Evolutionary conservation across 768 basidiomycete species (phyloP).

Genomic region (Boletellus ananas): DNA sequence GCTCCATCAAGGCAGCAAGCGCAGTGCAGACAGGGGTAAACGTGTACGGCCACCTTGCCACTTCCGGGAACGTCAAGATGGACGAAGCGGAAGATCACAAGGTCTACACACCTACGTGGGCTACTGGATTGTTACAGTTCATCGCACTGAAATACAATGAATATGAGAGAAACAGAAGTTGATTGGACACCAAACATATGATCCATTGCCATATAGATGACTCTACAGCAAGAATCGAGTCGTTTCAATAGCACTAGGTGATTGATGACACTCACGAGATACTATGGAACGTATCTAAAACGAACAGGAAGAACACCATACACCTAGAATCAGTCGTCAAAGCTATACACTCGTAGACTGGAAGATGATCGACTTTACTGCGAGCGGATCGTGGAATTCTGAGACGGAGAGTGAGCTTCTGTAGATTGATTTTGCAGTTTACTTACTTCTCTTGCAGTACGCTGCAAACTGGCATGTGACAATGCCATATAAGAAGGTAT

Average conservation of each 20-base stretch:
- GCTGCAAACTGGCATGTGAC: constrained; percentile 40
- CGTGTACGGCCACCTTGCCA: constrained; percentile 45
- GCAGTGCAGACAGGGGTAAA: constrained; percentile 49
- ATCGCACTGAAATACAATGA: constrained; percentile 3
- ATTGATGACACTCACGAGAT: constrained; percentile 5
- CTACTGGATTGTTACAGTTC: constrained; percentile 8
- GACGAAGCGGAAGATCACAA: not conserved
- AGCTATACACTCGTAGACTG: not conserved
- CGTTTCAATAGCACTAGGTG: not conserved
- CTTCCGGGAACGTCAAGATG: constrained; percentile 17
- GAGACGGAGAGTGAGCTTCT: not conserved
- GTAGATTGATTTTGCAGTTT: not conserved
- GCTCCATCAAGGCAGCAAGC: constrained; percentile 44
- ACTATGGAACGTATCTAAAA: constrained; percentile 16
- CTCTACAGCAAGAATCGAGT: not conserved
- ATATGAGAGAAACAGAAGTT: not conserved
- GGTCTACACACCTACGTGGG: constrained; percentile 2
- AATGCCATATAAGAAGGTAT: constrained; percentile 35
- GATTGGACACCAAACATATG: constrained; percentile 3
- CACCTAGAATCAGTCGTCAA: not conserved
- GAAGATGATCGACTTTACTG: not conserved
- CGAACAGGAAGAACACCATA: constrained; percentile 10
- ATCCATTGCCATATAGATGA: constrained; percentile 12
- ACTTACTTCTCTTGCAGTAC: constrained; percentile 28
- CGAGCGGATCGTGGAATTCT: constrained; percentile 7